Conservation (phyloP, 306 rosid species). For the Hippophae rhamnoides region DNA sequence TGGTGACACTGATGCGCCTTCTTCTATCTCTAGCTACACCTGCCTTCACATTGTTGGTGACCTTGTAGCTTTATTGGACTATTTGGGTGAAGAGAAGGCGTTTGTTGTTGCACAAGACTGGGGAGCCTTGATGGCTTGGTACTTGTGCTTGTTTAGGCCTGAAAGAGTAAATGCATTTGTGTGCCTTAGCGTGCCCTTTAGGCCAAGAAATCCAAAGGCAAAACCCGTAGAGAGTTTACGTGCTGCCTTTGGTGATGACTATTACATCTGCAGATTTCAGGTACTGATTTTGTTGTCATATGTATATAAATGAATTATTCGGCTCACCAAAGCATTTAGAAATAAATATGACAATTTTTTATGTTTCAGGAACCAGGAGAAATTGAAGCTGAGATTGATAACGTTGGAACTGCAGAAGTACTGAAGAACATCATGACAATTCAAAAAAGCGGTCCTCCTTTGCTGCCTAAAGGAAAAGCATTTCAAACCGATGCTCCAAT, state of each 20-base stretch:
- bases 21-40: background rate
- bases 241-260: background rate
- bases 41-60: background rate
- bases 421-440: background rate
- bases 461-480: background rate
- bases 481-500: background rate
- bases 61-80: background rate
- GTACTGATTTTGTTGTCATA: background rate
- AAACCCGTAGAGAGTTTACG: background rate
- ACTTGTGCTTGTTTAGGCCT: background rate
- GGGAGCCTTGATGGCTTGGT: background rate
- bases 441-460: background rate
- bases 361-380: background rate
- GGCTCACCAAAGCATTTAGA: too few species aligned
- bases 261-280: background rate
- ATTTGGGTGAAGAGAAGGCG: background rate
- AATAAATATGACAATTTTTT: too few species aligned
- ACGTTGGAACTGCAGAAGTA: background rate
- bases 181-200: background rate
- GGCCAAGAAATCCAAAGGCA: background rate
- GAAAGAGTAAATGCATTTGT: background rate
- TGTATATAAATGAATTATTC: background rate
- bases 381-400: background rate
- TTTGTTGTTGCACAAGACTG: background rate
- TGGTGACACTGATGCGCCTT: background rate